Base-by-base conservation (phyloP, 2,329 filamentous ascomycete genomes). In the Alternaria sp. region DNA sequence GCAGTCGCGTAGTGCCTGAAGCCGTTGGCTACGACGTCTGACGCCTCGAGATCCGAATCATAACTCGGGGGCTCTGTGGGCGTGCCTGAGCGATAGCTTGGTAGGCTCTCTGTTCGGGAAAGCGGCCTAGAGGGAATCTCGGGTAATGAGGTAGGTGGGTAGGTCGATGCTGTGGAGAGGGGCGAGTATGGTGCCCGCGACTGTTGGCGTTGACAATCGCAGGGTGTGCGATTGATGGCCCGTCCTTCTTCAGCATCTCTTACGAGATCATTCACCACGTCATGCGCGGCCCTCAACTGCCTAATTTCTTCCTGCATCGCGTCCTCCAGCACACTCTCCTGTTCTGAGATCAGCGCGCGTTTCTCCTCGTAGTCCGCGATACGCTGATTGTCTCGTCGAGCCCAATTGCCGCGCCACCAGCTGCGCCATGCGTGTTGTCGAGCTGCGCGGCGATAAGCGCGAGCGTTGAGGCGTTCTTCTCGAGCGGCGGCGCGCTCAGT, bases 371-470 rank as follows among this genome's bases (percentile, higher is more conserved):
- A 83, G 61, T 84, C 79, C 24, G 67, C 67, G 32, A 75, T 72
- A 41, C 71, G 76, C 51, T 67, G 69, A 34, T 72, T 68, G 54
- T 74, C 67, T 54, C 65, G 64, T 9, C 75, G 72, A n/a, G 55
- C 60, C 62, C 72, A 76, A 55, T 75, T 74, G 51, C 72, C 70
- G 41, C 77, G 70, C 83, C 84, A 86, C 79, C 83, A 85, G 52
- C 81, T 80, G 34, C 80, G 78, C 78, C 83, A 82, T 41, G 81
- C 79, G 47, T 85, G 83, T 30, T 81, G 77, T 22, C 84, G 81
- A 20, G 85, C 85, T 30, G 85, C 85, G 32, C 82, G 79, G 43
- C 81, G 81, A 66, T 88, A 88, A 7, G 83, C 80, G 12, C 81
- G 79, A 11, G 79, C 83, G 28, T 82, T 84, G 30, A 81, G 78